A percentile compares a stretch with the other conserved stretches of the same genome.
These are phyloP conservation scores for Zelonia costaricensis DNA, from an alignment of 208 protist genomes.

Conservation along the genomic window DNA sequence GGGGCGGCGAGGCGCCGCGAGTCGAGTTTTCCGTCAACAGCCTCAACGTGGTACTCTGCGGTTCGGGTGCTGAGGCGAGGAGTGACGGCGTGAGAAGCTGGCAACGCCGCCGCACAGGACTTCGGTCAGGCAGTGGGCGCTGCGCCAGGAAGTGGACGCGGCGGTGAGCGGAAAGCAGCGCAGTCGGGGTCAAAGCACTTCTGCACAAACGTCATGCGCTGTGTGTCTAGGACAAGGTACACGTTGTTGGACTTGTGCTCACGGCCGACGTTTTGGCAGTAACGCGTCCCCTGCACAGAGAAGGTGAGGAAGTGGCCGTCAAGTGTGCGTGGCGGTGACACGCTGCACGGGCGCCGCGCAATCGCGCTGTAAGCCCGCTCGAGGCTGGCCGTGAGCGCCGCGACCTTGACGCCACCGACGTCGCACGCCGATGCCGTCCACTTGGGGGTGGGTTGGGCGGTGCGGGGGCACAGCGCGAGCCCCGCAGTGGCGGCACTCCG, in stretches of 20 bases:
- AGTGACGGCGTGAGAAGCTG: too few relatives aligned
- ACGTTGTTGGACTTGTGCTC: conserved; percentile 85
- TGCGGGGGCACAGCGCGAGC: too few relatives aligned
- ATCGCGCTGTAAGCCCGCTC: conserved; percentile 26
- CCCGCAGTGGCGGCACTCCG: too few relatives aligned
- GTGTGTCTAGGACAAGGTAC: conserved; percentile 65
- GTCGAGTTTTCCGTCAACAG: too few relatives aligned
- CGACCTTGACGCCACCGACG: background rate
- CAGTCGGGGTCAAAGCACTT: conserved; percentile 91
- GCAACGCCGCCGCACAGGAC: too few relatives aligned
- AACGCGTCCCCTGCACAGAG: conserved; percentile 57
- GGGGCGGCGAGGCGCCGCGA: too few relatives aligned
- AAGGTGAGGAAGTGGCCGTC: conserved; percentile 42
- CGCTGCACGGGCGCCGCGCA: conserved; percentile 28
- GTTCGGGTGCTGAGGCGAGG: too few relatives aligned
- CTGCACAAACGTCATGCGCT: conserved; percentile 47
- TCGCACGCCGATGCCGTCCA: too few relatives aligned
- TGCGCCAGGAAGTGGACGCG: conserved; percentile 3
- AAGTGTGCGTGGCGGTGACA: conserved; percentile 17
- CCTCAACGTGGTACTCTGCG: too few relatives aligned
- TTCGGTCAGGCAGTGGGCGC: background rate
- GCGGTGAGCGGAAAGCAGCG: conserved; percentile 36
- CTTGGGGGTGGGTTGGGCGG: too few relatives aligned
- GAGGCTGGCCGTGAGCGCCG: conserved; percentile 15
- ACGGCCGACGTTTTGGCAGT: conserved; percentile 65